Conservation (phyloP, 352 stramenopile genomes). For the Pythium oligandrum region DNA sequence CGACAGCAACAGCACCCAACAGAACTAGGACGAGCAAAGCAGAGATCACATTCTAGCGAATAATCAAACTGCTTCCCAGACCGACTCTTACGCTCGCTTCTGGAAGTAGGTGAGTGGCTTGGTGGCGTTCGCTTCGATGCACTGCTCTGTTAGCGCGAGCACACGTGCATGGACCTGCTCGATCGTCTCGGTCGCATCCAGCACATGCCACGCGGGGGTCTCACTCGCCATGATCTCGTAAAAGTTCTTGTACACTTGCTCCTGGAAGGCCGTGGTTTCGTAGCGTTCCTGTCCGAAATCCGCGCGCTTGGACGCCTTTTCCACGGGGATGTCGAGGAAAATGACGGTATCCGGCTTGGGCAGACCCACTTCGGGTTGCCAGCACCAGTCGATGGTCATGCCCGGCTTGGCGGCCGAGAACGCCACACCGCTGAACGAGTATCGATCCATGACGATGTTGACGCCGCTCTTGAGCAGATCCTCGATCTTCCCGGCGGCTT, state of each 20-base stretch:
- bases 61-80: no score
- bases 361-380: conserved; percentile 94
- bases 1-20: conserved; percentile 12
- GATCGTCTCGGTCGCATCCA: conserved; percentile 76
- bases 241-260: conserved; percentile 82
- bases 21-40: conserved; percentile 5
- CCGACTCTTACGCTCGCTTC: no score
- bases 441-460: conserved; percentile 97
- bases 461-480: conserved; percentile 68
- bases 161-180: conserved; percentile 68
- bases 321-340: conserved; percentile 95
- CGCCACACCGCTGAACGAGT: conserved; percentile 96
- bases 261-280: conserved; percentile 87
- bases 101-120: conserved; percentile 34
- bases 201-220: conserved; percentile 59
- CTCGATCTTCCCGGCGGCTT: conserved; percentile 82
- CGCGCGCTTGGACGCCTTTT: conserved; percentile 84
- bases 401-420: conserved; percentile 96
- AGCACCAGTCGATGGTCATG: conserved; percentile 97
- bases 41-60: conserved; percentile 9
- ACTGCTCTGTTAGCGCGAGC: conserved; percentile 41
- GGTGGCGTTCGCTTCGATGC: conserved; percentile 27
- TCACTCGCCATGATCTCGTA: conserved; percentile 43
- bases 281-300: conserved; percentile 93
- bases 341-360: conserved; percentile 96